Percentiles rank a stretch among this genome's conserved stretches.
Conservation (phyloP, 129 eudicot genomes). For the Flaveria bidentis region DNA sequence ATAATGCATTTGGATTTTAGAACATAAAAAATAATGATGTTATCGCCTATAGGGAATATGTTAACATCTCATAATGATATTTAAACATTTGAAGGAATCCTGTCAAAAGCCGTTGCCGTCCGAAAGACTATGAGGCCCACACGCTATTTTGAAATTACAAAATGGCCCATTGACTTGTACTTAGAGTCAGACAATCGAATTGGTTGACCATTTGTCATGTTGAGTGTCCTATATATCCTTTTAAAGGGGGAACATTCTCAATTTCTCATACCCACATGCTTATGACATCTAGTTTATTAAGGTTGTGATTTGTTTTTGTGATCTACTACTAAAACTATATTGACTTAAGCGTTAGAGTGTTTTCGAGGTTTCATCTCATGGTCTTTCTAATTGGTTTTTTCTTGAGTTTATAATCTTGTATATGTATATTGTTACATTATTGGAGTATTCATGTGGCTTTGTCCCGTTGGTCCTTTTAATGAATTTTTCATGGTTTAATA, state of each 20-base stretch:
- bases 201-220: constrained; percentile 17
- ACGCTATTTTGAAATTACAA: constrained; percentile 22
- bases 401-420: no score
- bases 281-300: background rate
- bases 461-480: no score
- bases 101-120: constrained; percentile 31
- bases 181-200: background rate
- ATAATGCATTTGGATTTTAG: background rate
- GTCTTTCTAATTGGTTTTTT: no score
- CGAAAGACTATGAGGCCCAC: constrained; percentile 23
- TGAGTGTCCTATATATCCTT: background rate
- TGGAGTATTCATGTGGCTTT: no score
- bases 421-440: no score
- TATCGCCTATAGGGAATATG: constrained; percentile 9
- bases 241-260: background rate
- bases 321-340: no score
- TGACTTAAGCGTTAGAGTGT: no score
- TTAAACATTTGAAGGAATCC: background rate
- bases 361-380: no score
- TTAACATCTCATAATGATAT: background rate
- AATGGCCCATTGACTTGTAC: constrained; percentile 14
- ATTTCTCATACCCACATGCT: background rate
- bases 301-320: background rate
- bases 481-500: no score
- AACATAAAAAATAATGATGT: background rate